These are phyloP conservation scores for Diaporthe citriasiana DNA, from an alignment of 2,329 filamentous ascomycete genomes.

Conservation along the genomic window DNA sequence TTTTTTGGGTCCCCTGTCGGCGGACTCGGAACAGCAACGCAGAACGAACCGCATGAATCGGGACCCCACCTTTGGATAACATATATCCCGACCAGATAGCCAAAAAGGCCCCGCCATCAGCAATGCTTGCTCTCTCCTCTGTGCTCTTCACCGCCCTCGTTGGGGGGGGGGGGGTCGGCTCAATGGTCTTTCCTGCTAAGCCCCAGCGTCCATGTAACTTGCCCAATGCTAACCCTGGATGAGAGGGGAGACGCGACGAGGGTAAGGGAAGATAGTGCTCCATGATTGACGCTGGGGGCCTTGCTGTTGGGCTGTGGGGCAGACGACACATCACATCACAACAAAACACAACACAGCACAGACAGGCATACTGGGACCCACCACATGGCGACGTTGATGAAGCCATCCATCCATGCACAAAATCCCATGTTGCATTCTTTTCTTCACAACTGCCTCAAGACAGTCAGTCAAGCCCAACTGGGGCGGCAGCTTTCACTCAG, in stretches of 20 bases:
- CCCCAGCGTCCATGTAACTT: background rate
- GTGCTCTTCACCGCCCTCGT: constrained; percentile 8
- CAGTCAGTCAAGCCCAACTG: background rate
- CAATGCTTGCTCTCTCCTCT: background rate
- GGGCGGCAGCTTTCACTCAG: background rate
- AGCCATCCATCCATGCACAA: background rate
- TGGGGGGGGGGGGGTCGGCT: background rate
- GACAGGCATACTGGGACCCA: background rate
- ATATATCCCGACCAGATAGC: background rate
- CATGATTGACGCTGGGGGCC: background rate
- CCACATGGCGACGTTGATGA: background rate
- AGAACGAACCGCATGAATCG: background rate
- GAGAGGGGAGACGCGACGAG: background rate
- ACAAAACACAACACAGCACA: background rate
- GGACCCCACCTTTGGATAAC: background rate
- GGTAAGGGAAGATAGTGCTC: constrained; percentile 1
- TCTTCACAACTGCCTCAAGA: background rate
- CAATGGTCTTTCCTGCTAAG: background rate
- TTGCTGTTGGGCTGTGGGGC: background rate
- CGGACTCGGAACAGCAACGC: background rate
- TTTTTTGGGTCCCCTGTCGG: background rate
- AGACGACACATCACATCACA: constrained; percentile 12
- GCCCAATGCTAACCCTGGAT: constrained; percentile 6
- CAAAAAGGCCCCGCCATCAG: background rate
- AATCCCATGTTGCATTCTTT: background rate